Evolutionary conservation across 306 rosid genomes (phyloP), one percentile per base, ranked within the genome.

Genomic region (Senna tora): DNA sequence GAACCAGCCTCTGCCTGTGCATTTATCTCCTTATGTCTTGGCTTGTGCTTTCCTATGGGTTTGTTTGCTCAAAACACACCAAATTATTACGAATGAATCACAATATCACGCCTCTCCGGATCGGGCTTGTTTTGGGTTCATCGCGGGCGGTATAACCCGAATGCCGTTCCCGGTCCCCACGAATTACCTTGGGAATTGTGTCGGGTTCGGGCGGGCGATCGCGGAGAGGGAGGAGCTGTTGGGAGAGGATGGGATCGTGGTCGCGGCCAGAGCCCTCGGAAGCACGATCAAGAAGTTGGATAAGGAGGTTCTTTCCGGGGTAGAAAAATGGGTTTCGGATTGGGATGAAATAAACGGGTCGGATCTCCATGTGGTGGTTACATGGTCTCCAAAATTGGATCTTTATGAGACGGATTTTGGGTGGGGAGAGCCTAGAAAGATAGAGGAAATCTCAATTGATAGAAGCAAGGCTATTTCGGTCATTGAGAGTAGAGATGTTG

Each of bases 361-460:
- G 47, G 80, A 72, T 30, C 57, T 65, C 42, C 83, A 85, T 49
- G 51, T 82, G 20, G 49, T 76, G 76, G 83, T 41, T 1, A 34
- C 71, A 0, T 82, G 92, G 80, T 85, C 89, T 2, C 89, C 92
- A 12, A 83, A 87, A 56, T 50, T 87, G 78, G 82, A 87, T 47
- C 81, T 85, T 6, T 87, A 84, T 20, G 78, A 51, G 5, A 80
- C 67, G 0, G 84, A 87, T 80, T 87, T 87, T 64, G 89, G 92
- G 69, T 76, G 81, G 83, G 88, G 85, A 0, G 57, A 51, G 45
- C 74, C 88, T 2, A 74, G 65, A 72, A 84, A 82, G 47, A 81
- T 83, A 50, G 85, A 87, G 67, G 86, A 85, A 28, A 50, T 80
- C 30, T 81, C 84, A 33, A 80, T 81, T 67, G 83, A 87, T 33